These are phyloP conservation scores for Solanum gracilifrons DNA, from an alignment of 257 asterid species.

Conservation along the genomic window DNA sequence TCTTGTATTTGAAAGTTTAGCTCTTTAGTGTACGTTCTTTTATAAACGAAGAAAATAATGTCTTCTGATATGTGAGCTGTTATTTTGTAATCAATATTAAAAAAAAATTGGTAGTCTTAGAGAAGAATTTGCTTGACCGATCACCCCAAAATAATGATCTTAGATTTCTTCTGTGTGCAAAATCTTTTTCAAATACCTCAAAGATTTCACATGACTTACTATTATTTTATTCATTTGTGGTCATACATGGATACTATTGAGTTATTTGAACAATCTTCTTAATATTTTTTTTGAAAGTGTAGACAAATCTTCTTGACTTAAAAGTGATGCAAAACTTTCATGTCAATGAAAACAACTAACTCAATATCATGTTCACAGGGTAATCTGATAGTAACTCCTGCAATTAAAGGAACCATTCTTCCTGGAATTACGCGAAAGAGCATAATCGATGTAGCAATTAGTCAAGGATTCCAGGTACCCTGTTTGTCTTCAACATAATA, in stretches of 20 bases:
- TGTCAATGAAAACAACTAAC: neutral
- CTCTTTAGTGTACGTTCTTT: neutral
- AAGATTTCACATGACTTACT: neutral
- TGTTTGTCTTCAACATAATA: neutral
- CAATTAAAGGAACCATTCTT: conserved; percentile 37
- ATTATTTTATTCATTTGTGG: neutral
- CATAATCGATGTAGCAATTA: conserved; percentile 34
- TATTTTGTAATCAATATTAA: neutral
- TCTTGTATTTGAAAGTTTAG: neutral
- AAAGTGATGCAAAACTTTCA: neutral
- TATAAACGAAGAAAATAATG: neutral
- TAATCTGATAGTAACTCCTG: conserved; percentile 34
- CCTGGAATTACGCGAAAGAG: conserved; percentile 45
- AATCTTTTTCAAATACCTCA: neutral
- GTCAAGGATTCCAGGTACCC: conserved; percentile 36
- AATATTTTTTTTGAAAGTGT: neutral
- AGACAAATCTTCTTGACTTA: neutral
- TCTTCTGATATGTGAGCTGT: neutral
- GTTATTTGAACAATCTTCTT: neutral
- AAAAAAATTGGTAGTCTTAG: neutral
- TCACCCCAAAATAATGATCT: neutral
- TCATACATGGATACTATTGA: neutral
- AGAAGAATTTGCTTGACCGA: neutral
- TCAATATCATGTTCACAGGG: conserved; percentile 13
- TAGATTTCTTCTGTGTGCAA: neutral